phyloP scores from a whole-genome alignment of 2,329 filamentous ascomycete genomes.

The Ophiocordyceps robertsii region DNA sequence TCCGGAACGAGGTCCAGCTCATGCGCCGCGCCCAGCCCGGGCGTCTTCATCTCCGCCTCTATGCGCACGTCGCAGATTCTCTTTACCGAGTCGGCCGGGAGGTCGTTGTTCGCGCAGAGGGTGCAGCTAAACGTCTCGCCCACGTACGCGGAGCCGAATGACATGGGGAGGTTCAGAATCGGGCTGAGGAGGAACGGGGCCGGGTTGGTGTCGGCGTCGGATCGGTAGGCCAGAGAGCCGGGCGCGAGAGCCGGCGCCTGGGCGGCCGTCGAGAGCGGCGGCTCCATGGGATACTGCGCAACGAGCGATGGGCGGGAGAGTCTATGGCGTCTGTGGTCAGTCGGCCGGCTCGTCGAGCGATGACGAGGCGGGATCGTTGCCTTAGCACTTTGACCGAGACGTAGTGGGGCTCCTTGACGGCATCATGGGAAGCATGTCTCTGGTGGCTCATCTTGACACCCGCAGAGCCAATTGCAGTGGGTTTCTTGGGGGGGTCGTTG shows the following conservation, averaged over 20 bases:
- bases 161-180: constrained; percentile 70
- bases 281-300: constrained; percentile 50
- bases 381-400: constrained; percentile 66
- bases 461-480: not conserved
- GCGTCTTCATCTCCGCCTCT: constrained; percentile 90
- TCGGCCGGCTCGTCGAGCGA: not conserved
- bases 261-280: constrained; percentile 27
- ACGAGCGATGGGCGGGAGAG: constrained; percentile 72
- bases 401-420: constrained; percentile 61
- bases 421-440: constrained; percentile 41
- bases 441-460: constrained; percentile 39
- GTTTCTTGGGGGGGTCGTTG: no score
- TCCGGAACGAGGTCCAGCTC: constrained; percentile 46
- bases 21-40: constrained; percentile 42
- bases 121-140: constrained; percentile 93
- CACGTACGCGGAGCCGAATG: constrained; percentile 90
- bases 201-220: constrained; percentile 30
- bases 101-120: constrained; percentile 88
- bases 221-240: constrained; percentile 61
- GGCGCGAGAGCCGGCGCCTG: constrained; percentile 28
- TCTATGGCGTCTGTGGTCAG: constrained; percentile 27
- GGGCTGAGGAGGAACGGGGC: constrained; percentile 46
- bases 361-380: constrained; percentile 23
- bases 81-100: constrained; percentile 17
- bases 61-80: constrained; percentile 67